A percentile compares a stretch with the other conserved stretches of the same genome.
Conservation (phyloP, 2,329 filamentous ascomycete genomes). For the Pseudogymnoascus sp. region DNA sequence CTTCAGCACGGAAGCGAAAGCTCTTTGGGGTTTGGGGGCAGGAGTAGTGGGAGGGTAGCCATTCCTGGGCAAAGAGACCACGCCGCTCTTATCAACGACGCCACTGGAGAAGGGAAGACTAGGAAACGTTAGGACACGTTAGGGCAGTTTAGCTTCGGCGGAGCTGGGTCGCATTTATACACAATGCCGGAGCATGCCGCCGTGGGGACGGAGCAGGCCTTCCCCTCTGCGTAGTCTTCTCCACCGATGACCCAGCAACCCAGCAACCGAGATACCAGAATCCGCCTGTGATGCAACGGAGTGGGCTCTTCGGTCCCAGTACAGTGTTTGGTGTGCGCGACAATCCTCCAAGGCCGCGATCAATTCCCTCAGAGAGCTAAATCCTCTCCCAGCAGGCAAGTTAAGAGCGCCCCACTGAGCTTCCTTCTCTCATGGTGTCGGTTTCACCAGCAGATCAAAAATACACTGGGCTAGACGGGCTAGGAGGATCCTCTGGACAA, state of each 20-base stretch:
- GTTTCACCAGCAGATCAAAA: not conserved
- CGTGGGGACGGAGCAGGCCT: not conserved
- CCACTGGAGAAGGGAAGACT: not conserved
- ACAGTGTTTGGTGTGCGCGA: not conserved
- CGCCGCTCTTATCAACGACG: not conserved
- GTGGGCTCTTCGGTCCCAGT: not conserved
- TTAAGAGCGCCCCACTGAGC: not conserved
- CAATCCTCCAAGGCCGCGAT: not conserved
- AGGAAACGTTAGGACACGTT: not conserved
- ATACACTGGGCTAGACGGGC: not conserved
- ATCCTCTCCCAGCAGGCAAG: not conserved
- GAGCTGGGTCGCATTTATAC: not conserved
- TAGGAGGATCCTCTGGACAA: not conserved
- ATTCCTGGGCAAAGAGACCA: not conserved
- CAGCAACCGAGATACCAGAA: not conserved
- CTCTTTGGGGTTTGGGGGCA: not conserved
- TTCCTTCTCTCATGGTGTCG: not conserved
- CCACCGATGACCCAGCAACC: not conserved
- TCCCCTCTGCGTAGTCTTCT: not conserved
- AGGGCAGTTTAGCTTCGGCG: not conserved
- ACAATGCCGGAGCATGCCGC: not conserved
- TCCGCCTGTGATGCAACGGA: not conserved
- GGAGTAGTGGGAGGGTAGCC: not conserved
- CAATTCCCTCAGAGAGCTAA: not conserved
- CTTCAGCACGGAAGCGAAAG: not conserved